These are phyloP conservation scores for Simmondsia chinensis DNA, from an alignment of 148 eudicot species.

Conservation along the genomic window DNA sequence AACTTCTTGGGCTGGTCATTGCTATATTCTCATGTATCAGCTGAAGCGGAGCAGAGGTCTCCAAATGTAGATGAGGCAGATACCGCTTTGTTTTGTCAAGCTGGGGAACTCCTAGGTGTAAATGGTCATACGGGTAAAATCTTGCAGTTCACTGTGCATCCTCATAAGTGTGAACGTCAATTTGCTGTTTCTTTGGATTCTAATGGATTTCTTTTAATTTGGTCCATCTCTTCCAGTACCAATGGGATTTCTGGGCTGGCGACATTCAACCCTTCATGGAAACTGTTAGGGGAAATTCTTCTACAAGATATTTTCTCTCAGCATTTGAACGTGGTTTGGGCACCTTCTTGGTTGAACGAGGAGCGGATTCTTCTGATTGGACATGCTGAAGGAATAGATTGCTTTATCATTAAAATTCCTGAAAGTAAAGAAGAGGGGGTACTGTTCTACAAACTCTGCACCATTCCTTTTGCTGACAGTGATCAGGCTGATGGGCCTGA, in stretches of 20 bases:
- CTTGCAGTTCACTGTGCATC: constrained; percentile 72
- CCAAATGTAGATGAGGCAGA: constrained; percentile 19
- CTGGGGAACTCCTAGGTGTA: constrained; percentile 40
- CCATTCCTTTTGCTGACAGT: constrained; percentile 42
- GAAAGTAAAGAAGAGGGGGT: constrained; percentile 29
- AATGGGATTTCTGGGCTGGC: constrained; percentile 46
- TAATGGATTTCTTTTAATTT: constrained; percentile 61
- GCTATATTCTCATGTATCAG: constrained; percentile 26
- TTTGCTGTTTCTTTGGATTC: constrained; percentile 79
- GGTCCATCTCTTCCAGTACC: constrained; percentile 52
- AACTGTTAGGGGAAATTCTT: constrained; percentile 38
- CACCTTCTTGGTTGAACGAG: constrained; percentile 40
- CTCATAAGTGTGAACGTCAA: constrained; percentile 32
- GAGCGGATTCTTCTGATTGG: constrained; percentile 60
- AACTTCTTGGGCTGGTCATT: constrained; percentile 46
- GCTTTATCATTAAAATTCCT: constrained; percentile 32
- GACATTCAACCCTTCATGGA: constrained; percentile 53
- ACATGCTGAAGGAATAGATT: constrained; percentile 64
- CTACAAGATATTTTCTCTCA: constrained; percentile 24
- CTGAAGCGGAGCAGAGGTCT: constrained; percentile 18
- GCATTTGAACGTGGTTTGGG: constrained; percentile 68
- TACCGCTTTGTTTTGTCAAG: constrained; percentile 26
- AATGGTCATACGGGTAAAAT: constrained; percentile 68
- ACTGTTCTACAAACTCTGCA: constrained; percentile 52
- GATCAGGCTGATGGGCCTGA: constrained; percentile 29